These are phyloP conservation scores for Fraxinus angustifolia DNA, from an alignment of 305 asterid species.

Conservation along the genomic window DNA sequence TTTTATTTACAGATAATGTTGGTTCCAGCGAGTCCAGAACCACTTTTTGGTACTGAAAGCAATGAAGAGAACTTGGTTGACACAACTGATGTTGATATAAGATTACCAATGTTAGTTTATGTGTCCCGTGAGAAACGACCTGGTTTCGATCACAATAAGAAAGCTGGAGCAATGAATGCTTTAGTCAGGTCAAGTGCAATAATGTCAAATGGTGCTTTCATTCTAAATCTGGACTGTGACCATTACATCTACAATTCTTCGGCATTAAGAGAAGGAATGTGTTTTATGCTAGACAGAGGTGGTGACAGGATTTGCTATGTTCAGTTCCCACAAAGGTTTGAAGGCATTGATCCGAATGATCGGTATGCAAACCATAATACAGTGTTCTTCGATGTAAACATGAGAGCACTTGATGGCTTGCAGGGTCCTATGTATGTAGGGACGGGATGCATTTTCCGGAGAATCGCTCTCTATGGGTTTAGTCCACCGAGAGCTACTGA, in stretches of 20 bases:
- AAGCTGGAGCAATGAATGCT: constrained; percentile 94
- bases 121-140: constrained; percentile 85
- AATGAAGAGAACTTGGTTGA: constrained; percentile 57
- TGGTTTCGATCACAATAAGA: constrained; percentile 83
- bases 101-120: constrained; percentile 86
- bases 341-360: constrained; percentile 84
- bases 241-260: constrained; percentile 76
- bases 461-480: constrained; percentile 80
- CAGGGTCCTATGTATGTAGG: constrained; percentile 98
- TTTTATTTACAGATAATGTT: constrained; percentile 65
- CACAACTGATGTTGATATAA: constrained; percentile 61
- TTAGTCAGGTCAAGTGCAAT: constrained; percentile 88
- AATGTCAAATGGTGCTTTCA: constrained; percentile 88
- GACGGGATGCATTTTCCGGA: constrained; percentile 77
- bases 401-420: constrained; percentile 88
- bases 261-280: constrained; percentile 86
- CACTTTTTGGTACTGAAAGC: constrained; percentile 56
- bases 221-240: constrained; percentile 86
- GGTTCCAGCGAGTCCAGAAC: constrained; percentile 70
- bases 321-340: constrained; percentile 85
- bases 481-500: constrained; percentile 91
- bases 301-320: constrained; percentile 87
- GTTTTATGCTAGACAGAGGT: constrained; percentile 90
- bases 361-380: constrained; percentile 92
- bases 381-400: constrained; percentile 81